Evolutionary conservation across 2,329 filamentous ascomycete genomes (phyloP).

Genomic region (Exophiala viscosa): DNA sequence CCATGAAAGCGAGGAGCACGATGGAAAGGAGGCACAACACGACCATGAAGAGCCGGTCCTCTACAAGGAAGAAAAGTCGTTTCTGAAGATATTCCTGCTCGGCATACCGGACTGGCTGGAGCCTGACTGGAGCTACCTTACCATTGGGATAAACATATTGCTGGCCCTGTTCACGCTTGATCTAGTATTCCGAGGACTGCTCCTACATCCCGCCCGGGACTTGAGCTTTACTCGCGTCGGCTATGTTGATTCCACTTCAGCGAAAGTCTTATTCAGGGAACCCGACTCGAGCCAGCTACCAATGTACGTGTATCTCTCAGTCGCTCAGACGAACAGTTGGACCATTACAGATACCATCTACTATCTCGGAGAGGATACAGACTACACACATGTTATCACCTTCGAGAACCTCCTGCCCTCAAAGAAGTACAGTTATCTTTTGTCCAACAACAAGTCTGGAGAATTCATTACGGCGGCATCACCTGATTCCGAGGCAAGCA

Average conservation of each 20-base stretch:
- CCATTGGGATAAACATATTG: slow-evolving; percentile 67
- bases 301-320: slow-evolving; percentile 61
- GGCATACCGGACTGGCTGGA: slow-evolving; percentile 74
- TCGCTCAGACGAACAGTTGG: slow-evolving; percentile 49
- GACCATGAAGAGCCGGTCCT: slow-evolving; percentile 62
- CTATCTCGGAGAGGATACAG: slow-evolving; percentile 69
- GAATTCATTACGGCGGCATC: slow-evolving; percentile 74
- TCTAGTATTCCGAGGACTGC: slow-evolving; percentile 68
- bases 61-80: slow-evolving; percentile 55
- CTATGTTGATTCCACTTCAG: slow-evolving; percentile 75
- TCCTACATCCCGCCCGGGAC: slow-evolving; percentile 67
- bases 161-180: slow-evolving; percentile 70
- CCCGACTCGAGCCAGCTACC: slow-evolving; percentile 72
- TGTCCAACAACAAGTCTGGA: slow-evolving; percentile 83
- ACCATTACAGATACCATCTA: slow-evolving; percentile 58
- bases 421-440: slow-evolving; percentile 74
- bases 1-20: slow-evolving; percentile 25
- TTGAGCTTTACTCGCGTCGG: slow-evolving; percentile 83
- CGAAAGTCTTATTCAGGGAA: slow-evolving; percentile 79
- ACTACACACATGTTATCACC: slow-evolving; percentile 71
- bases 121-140: slow-evolving; percentile 60
- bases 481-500: slow-evolving; percentile 60
- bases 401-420: slow-evolving; percentile 66
- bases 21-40: slow-evolving; percentile 44
- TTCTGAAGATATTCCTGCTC: slow-evolving; percentile 65